Conservation (phyloP, 306 rosid species). For the Citrullus amarus region DNA sequence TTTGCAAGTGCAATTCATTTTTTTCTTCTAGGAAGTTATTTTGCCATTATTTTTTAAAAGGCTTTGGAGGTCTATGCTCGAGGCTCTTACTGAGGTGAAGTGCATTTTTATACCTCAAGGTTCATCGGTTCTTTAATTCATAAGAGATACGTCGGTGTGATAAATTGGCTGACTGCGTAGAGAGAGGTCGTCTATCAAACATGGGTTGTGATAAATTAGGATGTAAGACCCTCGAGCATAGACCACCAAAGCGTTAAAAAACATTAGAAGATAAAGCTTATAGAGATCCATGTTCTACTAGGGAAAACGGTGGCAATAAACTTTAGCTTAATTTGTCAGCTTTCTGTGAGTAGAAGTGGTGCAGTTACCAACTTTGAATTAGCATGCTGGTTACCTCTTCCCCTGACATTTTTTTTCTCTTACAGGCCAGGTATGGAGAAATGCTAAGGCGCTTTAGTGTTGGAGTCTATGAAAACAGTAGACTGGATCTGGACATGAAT, state of each 20-base stretch:
- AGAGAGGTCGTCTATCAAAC: neutral
- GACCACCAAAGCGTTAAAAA: neutral
- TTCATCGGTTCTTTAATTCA: neutral
- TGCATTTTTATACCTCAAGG: neutral
- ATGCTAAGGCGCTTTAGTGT: conserved; percentile 75
- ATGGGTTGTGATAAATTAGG: neutral
- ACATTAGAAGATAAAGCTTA: neutral
- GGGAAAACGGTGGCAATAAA: neutral
- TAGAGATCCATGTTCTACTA: neutral
- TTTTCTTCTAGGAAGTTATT: neutral
- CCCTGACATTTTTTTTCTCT: neutral
- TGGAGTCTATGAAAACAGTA: conserved; percentile 24
- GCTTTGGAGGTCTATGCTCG: neutral
- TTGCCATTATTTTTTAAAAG: neutral
- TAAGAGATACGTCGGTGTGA: neutral
- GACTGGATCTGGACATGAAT: conserved; percentile 58
- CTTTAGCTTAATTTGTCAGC: neutral
- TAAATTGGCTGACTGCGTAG: too few species aligned
- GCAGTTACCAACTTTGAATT: neutral
- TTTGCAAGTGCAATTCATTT: neutral
- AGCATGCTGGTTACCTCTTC: neutral
- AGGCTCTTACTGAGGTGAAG: neutral
- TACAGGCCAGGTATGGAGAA: conserved; percentile 58
- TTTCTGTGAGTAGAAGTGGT: neutral
- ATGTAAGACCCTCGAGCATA: too few species aligned